Base-by-base conservation (phyloP, 148 eudicot genomes). In the Dysphania ambrosioides region DNA sequence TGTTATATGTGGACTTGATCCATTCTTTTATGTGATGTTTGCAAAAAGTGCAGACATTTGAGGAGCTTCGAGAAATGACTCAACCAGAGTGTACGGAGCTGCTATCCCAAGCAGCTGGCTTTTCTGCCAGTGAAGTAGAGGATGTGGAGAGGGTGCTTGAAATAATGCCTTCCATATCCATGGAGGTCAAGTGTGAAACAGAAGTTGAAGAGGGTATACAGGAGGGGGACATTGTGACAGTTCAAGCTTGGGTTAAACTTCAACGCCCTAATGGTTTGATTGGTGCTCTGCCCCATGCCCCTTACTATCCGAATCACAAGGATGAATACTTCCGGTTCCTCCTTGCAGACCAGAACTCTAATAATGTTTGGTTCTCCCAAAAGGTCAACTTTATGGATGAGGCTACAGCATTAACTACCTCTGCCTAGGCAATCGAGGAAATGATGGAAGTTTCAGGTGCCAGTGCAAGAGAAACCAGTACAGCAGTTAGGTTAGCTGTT, bases 171-270 rank as follows among this genome's bases (percentile, higher is more conserved):
- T 80, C 82, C 40, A 74, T 91, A 42, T 82, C 87, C 55, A 64
- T 93, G 56, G 93, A 93, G 65, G 84, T 86, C 64, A 87, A 86
- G 64, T 91, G 96, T 64, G 91, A 89, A 80, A 93, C 98, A 5
- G 97, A 91, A 82, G 98, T 97, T 40, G 98, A 93, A 82, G 97
- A 93, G 72, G 97, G 85, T 49, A 79, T 93, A 34, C 98, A 90
- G 80, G 98, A 91, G 72, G 92, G 98, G 6, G 98, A 93, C 75
- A 72, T 86, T 30, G 97, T 91, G 72, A 89, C 97, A 2, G 36
- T 93, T 18, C 93, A 88, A 19, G 89, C 97, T 55, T 93, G 98
- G 98, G 88, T 91, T 38, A 86, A 81, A 27, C 78, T 93, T 35
- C 78, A 85, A 32, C 93, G 98, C 35, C 56, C 80, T 8, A 93